Evolutionary conservation across 257 asterid genomes (phyloP).

Genomic region (Lantana camara): DNA sequence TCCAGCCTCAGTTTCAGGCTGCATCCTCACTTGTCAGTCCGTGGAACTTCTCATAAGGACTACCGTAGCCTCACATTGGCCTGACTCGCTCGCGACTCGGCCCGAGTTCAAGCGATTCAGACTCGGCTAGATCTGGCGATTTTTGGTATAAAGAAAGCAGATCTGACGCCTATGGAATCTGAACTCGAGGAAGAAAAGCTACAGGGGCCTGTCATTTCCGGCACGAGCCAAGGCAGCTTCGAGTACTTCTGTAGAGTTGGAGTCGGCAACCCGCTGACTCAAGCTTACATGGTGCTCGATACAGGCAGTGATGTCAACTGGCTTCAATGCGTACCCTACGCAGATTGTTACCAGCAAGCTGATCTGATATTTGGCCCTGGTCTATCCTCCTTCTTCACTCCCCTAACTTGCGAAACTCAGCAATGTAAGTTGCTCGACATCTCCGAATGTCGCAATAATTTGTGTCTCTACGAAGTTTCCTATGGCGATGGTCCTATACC

Average conservation of each 20-base stretch:
- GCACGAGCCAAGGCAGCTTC: constrained; percentile 96
- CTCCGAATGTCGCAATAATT: constrained; percentile 66
- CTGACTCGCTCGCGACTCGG: constrained; percentile 79
- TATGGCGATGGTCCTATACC: constrained; percentile 96
- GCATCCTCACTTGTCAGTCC: constrained; percentile 69
- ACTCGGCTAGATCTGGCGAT: constrained; percentile 75
- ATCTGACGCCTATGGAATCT: constrained; percentile 67
- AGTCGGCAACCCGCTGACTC: constrained; percentile 72
- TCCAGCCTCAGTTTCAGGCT: constrained; percentile 49
- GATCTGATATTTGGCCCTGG: constrained; percentile 93
- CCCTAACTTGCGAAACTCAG: constrained; percentile 65
- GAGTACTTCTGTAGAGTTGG: constrained; percentile 93
- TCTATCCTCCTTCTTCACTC: constrained; percentile 59
- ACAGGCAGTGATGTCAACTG: constrained; percentile 95
- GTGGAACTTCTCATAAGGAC: constrained; percentile 42
- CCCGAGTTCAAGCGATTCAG: constrained; percentile 66
- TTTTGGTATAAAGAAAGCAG: constrained; percentile 49
- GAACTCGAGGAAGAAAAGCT: constrained; percentile 57
- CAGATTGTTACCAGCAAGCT: constrained; percentile 93
- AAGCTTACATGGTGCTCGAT: constrained; percentile 82
- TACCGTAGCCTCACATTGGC: constrained; percentile 61
- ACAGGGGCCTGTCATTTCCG: constrained; percentile 72
- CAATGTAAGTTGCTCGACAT: constrained; percentile 88
- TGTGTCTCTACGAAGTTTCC: constrained; percentile 84
- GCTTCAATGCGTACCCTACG: constrained; percentile 95